phyloP scores from a whole-genome alignment of 345 rosid genomes.

The sweet orange (Citrus sinensis) region DVS_A1.0 CM039167.1:2224501-2225000 shows the following conservation, averaged over 20 bases:
- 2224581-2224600: conserved; percentile 54
- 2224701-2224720: not conserved
- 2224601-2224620: conserved; percentile 36
- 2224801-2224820: not conserved
- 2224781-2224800: not conserved
- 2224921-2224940: too few species aligned
- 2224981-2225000: too few species aligned
- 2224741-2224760: too few species aligned
- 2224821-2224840: not conserved
- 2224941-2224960: not conserved
- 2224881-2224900: too few species aligned
- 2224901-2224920: too few species aligned
- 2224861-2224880: not conserved
- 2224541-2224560: conserved; percentile 49
- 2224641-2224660: conserved; percentile 23
- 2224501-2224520: not conserved
- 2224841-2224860: conserved; percentile 13
- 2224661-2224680: conserved; percentile 37
- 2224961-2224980: too few species aligned
- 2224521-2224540: conserved; percentile 18
- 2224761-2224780: not conserved
- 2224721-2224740: not conserved
- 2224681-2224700: conserved; percentile 15
- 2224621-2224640: conserved; percentile 15
- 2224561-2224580: conserved; percentile 52